phyloP scores from a whole-genome alignment of 805 yeast genomes.

The Myxozyma vanderwaltii region DNA sequence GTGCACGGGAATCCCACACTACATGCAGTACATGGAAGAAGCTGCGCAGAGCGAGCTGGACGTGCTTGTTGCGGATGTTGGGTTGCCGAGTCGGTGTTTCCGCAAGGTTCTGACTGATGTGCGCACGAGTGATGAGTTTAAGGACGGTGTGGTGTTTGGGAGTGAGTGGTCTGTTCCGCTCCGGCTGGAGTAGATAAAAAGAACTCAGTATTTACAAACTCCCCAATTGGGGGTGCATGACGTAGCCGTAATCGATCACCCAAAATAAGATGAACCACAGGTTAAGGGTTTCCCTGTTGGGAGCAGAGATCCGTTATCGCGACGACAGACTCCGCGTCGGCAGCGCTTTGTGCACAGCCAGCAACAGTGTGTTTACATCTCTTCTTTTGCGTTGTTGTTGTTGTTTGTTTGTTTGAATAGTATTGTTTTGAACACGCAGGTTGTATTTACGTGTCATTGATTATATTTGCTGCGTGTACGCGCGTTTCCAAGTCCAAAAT shows the following conservation, averaged over 20 bases:
- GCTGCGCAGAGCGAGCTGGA: conserved; percentile 11
- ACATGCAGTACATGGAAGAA: conserved; percentile 25
- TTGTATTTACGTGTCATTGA: background rate
- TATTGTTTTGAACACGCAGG: background rate
- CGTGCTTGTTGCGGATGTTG: conserved; percentile 34
- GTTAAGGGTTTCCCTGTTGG: conserved; percentile 5
- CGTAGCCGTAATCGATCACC: background rate
- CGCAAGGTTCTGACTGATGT: conserved; percentile 10
- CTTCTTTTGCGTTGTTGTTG: background rate
- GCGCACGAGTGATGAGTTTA: conserved; percentile 20
- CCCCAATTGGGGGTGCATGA: too few relatives aligned
- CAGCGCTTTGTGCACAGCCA: too few relatives aligned
- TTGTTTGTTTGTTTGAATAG: background rate
- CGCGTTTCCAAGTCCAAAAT: background rate
- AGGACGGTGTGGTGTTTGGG: conserved; percentile 30
- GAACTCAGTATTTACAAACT: too few relatives aligned
- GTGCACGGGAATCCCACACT: conserved; percentile 23
- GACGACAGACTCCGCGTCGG: conserved; percentile 6
- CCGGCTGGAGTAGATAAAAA: conserved; percentile 9
- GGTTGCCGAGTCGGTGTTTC: conserved; percentile 34
- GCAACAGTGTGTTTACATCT: too few relatives aligned
- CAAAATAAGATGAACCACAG: background rate
- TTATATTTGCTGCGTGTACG: background rate
- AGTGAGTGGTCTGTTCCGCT: conserved; percentile 31
- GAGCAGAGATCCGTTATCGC: conserved; percentile 8